A percentile compares a stretch with the other conserved stretches of the same genome.
Conservation (phyloP, 805 yeast genomes). For the Wickerhamiella nectarea region DNA sequence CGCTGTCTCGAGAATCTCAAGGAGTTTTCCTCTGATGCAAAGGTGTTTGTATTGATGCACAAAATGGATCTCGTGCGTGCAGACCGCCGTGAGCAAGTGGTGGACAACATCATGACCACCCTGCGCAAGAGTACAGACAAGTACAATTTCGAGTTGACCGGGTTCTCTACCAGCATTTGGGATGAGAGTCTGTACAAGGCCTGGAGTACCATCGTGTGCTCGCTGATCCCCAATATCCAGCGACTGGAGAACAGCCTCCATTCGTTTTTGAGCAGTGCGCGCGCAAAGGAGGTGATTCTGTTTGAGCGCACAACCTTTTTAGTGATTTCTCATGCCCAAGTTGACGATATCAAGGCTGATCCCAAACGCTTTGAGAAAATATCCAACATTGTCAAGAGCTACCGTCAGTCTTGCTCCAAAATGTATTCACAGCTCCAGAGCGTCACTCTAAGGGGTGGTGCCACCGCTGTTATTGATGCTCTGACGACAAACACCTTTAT, state of each 20-base stretch:
- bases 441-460: slow-evolving; percentile 48
- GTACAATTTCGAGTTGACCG: slow-evolving; percentile 53
- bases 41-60: slow-evolving; percentile 80
- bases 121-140: slow-evolving; percentile 63
- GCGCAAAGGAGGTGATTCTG: slow-evolving; percentile 79
- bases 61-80: slow-evolving; percentile 92
- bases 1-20: slow-evolving; percentile 69
- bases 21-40: slow-evolving; percentile 79
- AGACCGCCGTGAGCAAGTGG: slow-evolving; percentile 72
- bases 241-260: slow-evolving; percentile 62
- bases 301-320: slow-evolving; percentile 90
- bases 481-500: slow-evolving; percentile 32
- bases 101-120: slow-evolving; percentile 70
- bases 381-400: slow-evolving; percentile 84
- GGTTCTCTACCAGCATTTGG: slow-evolving; percentile 95
- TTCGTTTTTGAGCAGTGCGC: slow-evolving; percentile 56
- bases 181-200: slow-evolving; percentile 92
- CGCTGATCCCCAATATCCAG: slow-evolving; percentile 83
- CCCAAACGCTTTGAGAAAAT: slow-evolving; percentile 92
- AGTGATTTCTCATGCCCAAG: slow-evolving; percentile 42
- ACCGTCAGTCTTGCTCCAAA: slow-evolving; percentile 82
- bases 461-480: slow-evolving; percentile 30
- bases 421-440: slow-evolving; percentile 73
- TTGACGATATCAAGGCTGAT: slow-evolving; percentile 35
- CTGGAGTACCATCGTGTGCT: slow-evolving; percentile 92